These are phyloP conservation scores for Apiospora malaysiana DNA, from an alignment of 2,329 filamentous ascomycete genomes.

Conservation along the genomic window DNA sequence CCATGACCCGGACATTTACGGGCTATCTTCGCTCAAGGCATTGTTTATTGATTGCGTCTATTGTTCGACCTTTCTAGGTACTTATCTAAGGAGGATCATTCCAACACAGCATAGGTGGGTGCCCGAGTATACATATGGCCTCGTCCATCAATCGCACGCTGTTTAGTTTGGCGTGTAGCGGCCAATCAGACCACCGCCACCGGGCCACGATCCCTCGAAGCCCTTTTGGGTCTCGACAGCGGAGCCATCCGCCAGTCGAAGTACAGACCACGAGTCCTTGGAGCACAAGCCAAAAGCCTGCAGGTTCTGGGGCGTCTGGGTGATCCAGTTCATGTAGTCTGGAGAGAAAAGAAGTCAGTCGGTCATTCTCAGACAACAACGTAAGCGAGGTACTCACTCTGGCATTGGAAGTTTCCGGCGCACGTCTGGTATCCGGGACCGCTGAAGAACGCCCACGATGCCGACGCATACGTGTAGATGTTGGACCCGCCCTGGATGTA, in stretches of 20 bases:
- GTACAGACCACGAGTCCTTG: conserved; percentile 43
- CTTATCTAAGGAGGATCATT: too few relatives aligned
- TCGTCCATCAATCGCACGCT: not conserved
- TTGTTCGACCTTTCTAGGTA: not conserved
- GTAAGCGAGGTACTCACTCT: conserved; percentile 35
- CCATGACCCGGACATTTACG: too few relatives aligned
- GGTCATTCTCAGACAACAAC: conserved; percentile 18
- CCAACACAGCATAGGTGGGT: too few relatives aligned
- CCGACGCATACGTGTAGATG: conserved; percentile 49
- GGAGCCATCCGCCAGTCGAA: conserved; percentile 45
- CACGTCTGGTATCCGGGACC: conserved; percentile 45
- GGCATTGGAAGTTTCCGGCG: conserved; percentile 40
- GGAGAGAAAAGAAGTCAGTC: conserved; percentile 22
- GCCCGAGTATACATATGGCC: not conserved
- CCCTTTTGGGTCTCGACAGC: conserved; percentile 38
- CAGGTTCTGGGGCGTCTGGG: conserved; percentile 44
- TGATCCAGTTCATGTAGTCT: conserved; percentile 48
- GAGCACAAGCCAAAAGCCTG: conserved; percentile 50
- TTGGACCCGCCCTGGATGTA: conserved; percentile 48
- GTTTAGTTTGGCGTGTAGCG: conserved; percentile 40
- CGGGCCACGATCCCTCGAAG: conserved; percentile 44
- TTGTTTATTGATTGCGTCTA: not conserved
- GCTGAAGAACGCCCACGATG: conserved; percentile 51
- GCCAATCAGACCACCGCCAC: conserved; percentile 43
- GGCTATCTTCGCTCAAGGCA: not conserved